Base-by-base conservation (phyloP, 2,329 filamentous ascomycete species). In the Ceratocystis diversiconidia region DNA sequence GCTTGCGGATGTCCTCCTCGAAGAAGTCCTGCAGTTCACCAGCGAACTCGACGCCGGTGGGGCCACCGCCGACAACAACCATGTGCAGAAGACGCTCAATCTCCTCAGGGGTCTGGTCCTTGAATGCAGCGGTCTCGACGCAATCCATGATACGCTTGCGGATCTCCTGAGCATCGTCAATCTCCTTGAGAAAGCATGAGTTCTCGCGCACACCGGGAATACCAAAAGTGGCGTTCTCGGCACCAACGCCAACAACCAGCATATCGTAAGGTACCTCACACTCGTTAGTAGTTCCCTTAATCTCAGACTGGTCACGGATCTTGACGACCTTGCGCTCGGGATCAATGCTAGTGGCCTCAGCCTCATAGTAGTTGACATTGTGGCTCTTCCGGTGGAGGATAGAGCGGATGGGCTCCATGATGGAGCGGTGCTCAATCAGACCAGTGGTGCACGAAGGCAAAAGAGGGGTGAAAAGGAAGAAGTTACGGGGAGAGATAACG, bases 81-180 rank as follows among this genome's bases (percentile, higher is more conserved):
- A 97, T 97, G 82, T 97, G 92, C 75, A 99, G 83, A 72, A 99
- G 85, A 71, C 94, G 90, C 79, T 95, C 87, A 74, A 95, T 80
- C 78, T 99, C 95, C 70, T 94, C 90, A 17, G 83, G 79, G 46
- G 84, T 81, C 79, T 99, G 94, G 74, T 91, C 92, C 84, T 97
- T 97, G 87, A 99, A 96, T 69, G 90, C 92, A 63, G 94, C 94
- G 44, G 92, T 96, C 80, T 99, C 94, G 71, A 96, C 92, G 76
- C 94, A 99, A 79, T 99, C 94, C 94, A 99, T 99, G 77, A 99
- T 96, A 78, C 90, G 91, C 82, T 92, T 96, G 74, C 94, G 90
- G 74, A 99, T 99, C 73, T 85, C 84, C 78, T 99, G 94, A 66
- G 94, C 94, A 75, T 99, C 95, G 70, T 83, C 85, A 73, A 99